A percentile compares a stretch with the other conserved stretches of the same genome.
Conservation (phyloP, 2,329 filamentous ascomycete genomes). For the Pyrenochaeta sp. region DNA sequence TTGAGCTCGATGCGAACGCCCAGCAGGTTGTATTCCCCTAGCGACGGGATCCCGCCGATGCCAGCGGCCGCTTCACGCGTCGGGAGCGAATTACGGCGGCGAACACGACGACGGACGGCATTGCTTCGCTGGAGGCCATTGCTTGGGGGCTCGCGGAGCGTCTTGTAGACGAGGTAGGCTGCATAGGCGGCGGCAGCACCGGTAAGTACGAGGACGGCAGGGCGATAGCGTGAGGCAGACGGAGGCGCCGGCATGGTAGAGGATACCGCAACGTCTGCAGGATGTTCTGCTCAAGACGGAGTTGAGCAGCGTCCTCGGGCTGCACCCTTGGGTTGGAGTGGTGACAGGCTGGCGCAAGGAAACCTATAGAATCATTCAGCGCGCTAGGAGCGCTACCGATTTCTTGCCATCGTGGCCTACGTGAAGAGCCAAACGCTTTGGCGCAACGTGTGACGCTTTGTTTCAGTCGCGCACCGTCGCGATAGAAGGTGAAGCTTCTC, state of each 20-base stretch:
- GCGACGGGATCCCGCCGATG: slow-evolving; percentile 22
- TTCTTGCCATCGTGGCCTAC: slow-evolving; percentile 20
- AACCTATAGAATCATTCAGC: neutral
- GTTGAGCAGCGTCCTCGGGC: neutral
- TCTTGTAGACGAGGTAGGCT: slow-evolving; percentile 65
- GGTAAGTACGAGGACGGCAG: slow-evolving; percentile 63
- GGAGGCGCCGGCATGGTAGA: slow-evolving; percentile 42
- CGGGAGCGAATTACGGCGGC: slow-evolving; percentile 30
- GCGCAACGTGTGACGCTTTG: neutral
- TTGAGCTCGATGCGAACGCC: slow-evolving; percentile 32
- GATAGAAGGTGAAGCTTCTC: neutral
- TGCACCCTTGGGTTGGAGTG: neutral
- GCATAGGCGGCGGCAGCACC: slow-evolving; percentile 64
- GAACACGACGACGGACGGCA: slow-evolving; percentile 63
- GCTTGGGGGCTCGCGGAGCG: slow-evolving; percentile 38
- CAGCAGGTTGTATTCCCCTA: slow-evolving; percentile 37
- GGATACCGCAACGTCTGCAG: no score
- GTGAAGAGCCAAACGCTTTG: slow-evolving; percentile 6
- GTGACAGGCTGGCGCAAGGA: neutral
- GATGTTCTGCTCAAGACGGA: slow-evolving; percentile 6
- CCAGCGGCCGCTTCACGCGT: slow-evolving; percentile 17
- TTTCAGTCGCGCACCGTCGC: no score
- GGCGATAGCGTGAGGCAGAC: slow-evolving; percentile 49
- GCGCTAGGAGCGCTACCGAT: slow-evolving; percentile 18
- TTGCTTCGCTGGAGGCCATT: slow-evolving; percentile 68